Percentiles rank a stretch among this genome's conserved stretches.
Evolutionary conservation across 805 yeast genomes (phyloP).

Genomic region (Saccharomycopsis lassenensis): DNA sequence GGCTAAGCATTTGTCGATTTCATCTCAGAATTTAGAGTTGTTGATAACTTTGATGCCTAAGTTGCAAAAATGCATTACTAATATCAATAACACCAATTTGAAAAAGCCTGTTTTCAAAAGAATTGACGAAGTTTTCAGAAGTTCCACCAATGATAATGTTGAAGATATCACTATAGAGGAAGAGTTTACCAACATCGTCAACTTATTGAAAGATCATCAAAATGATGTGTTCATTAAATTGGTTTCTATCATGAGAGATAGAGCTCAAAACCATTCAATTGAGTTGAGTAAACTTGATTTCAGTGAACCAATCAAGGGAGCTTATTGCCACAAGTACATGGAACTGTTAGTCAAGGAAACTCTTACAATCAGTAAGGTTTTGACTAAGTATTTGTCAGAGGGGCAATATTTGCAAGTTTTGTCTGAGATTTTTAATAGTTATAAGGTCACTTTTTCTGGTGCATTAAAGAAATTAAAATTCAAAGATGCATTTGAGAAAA

Average conservation of each 20-base stretch:
- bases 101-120: constrained; percentile 7
- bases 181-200: constrained; percentile 30
- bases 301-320: constrained; percentile 29
- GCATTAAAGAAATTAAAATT: constrained; percentile 37
- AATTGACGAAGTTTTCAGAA: constrained; percentile 11
- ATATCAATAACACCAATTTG: constrained; percentile 20
- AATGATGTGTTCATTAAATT: constrained; percentile 51
- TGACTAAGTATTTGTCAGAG: constrained; percentile 46
- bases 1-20: constrained; percentile 57
- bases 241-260: constrained; percentile 60
- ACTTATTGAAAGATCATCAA: constrained; percentile 47
- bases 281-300: constrained; percentile 39
- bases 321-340: constrained; percentile 48
- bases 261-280: constrained; percentile 41
- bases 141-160: constrained; percentile 2
- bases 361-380: constrained; percentile 47
- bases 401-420: constrained; percentile 31
- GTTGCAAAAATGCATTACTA: constrained; percentile 23
- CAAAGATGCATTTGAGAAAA: constrained; percentile 42
- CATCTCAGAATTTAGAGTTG: constrained; percentile 52
- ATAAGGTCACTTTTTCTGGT: constrained; percentile 43
- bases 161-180: constrained; percentile 26
- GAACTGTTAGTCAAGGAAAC: constrained; percentile 57
- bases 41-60: constrained; percentile 31
- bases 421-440: constrained; percentile 34